Base-by-base conservation (phyloP, 441 rosid species). In the Metrosideros polymorpha region DNA sequence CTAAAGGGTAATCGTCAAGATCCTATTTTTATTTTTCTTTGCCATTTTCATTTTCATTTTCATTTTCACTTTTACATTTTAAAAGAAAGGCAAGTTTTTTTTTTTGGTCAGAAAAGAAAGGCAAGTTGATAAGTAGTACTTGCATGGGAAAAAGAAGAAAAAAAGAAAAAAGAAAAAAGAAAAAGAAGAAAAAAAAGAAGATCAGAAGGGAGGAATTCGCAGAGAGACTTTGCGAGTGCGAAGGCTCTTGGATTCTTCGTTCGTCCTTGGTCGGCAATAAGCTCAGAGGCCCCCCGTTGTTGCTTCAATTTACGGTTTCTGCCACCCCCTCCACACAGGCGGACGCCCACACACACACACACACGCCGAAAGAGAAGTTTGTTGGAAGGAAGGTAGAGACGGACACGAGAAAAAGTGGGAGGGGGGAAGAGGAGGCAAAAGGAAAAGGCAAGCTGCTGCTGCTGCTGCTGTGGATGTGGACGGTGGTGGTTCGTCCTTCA, bases 191-290 rank as follows among this genome's bases (percentile, higher is more conserved):
- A n/a, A n/a, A n/a, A n/a, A n/a, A n/a, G n/a, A n/a, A 18, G 55
- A 52, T 19, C 24, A 6, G 55, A 52, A 52, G 55, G 7, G 18
- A 52, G 55, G 55, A 52, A 52, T 18, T 52, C 52, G 15, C 52
- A 5, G 4, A 6, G 18, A 22, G 43, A 39, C 30, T 51, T 50
- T 49, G 30, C 43, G 29, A 75, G 45, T 45, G 53, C 51, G 90
- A 92, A 92, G 88, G 77, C 91, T 91, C 91, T 93, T 88, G 95
- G 95, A 93, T 94, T 92, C 95, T 93, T 94, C 95, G 89, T 88
- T 52, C 84, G 88, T 90, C 88, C 86, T 82, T 86, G 90, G 93
- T 83, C 92, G 93, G 90, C 85, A 83, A 83, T 9, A 84, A 49
- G 87, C 35, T 85, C 54, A 32, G 55, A 35, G 90, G 52, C 52